Evolutionary conservation across 2,329 filamentous ascomycete species (phyloP).

Genomic region (Fusarium equiseti): DNA sequence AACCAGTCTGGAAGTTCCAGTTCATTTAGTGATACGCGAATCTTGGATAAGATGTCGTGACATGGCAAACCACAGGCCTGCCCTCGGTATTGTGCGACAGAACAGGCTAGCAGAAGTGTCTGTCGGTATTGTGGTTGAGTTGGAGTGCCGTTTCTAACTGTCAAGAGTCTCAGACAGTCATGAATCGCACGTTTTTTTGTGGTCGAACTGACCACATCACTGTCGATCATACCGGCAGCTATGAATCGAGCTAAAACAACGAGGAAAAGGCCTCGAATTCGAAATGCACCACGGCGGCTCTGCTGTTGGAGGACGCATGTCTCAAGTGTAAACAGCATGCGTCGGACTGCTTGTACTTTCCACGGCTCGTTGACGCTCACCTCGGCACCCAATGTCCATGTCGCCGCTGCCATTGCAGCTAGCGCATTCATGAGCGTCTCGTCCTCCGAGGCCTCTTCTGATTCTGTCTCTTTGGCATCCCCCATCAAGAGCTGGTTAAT

Average conservation of each 20-base stretch:
- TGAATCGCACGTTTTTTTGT: slow-evolving; percentile 32
- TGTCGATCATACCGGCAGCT: slow-evolving; percentile 37
- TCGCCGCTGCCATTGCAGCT: slow-evolving; percentile 49
- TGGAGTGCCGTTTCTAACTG: slow-evolving; percentile 22
- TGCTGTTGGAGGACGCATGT: slow-evolving; percentile 38
- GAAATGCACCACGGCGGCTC: slow-evolving; percentile 12
- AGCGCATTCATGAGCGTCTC: slow-evolving; percentile 49
- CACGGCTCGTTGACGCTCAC: slow-evolving; percentile 5
- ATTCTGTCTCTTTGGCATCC: slow-evolving; percentile 1
- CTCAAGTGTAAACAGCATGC: slow-evolving; percentile 46
- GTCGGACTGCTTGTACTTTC: slow-evolving; percentile 38
- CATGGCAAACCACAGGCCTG: slow-evolving; percentile 56
- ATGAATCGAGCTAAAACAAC: slow-evolving; percentile 48
- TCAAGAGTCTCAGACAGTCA: slow-evolving; percentile 43
- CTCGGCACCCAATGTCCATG: slow-evolving; percentile 30
- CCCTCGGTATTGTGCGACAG: slow-evolving; percentile 61
- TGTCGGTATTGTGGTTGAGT: slow-evolving; percentile 45
- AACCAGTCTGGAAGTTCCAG: slow-evolving; percentile 51
- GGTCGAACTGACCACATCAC: slow-evolving; percentile 22
- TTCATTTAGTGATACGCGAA: slow-evolving; percentile 57
- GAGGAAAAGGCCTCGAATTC: slow-evolving; percentile 40
- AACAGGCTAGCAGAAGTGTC: slow-evolving; percentile 57
- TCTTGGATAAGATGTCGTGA: slow-evolving; percentile 53
- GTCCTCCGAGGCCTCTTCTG: slow-evolving; percentile 31
- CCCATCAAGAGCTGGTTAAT: slow-evolving; percentile 41